A percentile compares a stretch with the other conserved stretches of the same genome.
Conservation (phyloP, 2,329 filamentous ascomycete genomes). For the Alternaria ethzedia region DNA sequence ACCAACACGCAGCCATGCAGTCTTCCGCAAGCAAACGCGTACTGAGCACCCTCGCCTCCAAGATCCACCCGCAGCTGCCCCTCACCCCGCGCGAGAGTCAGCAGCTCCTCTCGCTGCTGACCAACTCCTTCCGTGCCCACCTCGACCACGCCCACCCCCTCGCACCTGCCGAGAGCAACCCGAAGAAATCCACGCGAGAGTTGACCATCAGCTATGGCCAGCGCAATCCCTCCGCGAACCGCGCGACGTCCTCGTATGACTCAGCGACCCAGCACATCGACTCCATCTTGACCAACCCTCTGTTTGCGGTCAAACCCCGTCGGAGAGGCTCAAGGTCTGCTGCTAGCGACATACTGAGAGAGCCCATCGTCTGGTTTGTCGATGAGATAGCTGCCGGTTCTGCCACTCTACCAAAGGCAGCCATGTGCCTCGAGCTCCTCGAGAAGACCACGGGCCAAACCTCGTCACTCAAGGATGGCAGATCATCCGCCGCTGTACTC, state of each 20-base stretch:
- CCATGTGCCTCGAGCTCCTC: conserved; percentile 47
- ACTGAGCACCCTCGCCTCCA: conserved; percentile 55
- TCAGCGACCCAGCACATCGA: conserved; percentile 56
- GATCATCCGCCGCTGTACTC: conserved; percentile 26
- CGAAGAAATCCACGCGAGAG: neutral
- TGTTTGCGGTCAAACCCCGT: conserved; percentile 51
- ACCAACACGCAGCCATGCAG: conserved; percentile 55
- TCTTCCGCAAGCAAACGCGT: conserved; percentile 51
- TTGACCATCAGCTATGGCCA: conserved; percentile 12
- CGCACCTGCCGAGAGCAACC: conserved; percentile 12
- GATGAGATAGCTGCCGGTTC: conserved; percentile 48
- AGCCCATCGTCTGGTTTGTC: conserved; percentile 52
- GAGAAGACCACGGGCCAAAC: conserved; percentile 16
- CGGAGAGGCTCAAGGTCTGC: conserved; percentile 34
- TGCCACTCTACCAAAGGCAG: conserved; percentile 48
- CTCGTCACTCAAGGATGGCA: conserved; percentile 8
- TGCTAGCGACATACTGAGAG: conserved; percentile 33
- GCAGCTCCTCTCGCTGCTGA: conserved; percentile 66
- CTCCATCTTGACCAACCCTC: conserved; percentile 59
- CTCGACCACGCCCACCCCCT: conserved; percentile 64
- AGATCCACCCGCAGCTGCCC: conserved; percentile 60
- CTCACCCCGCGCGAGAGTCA: conserved; percentile 64
- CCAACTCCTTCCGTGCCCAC: conserved; percentile 67
- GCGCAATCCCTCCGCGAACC: conserved; percentile 10
- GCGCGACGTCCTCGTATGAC: conserved; percentile 43